These are phyloP conservation scores for Casuarina cunninghamiana DNA, from an alignment of 306 rosid species.

Conservation along the genomic window DNA sequence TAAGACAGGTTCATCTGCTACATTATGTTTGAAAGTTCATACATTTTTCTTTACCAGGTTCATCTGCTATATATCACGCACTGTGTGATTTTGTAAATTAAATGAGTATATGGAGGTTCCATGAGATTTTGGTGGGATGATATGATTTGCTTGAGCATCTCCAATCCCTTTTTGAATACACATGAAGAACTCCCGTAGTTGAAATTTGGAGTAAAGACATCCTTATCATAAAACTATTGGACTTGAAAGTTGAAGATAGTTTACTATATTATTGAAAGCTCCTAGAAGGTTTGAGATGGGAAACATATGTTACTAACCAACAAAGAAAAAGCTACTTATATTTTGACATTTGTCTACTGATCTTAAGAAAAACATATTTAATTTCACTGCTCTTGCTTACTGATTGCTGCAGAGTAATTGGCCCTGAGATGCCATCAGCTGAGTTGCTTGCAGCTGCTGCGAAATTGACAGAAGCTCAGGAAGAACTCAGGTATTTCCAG, in stretches of 20 bases:
- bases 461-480: slow-evolving; percentile 87
- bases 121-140: not conserved
- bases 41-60: not conserved
- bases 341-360: not conserved
- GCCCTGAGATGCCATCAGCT: slow-evolving; percentile 95
- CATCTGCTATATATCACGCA: not conserved
- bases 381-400: slow-evolving; percentile 18
- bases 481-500: slow-evolving; percentile 60
- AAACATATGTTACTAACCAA: not conserved
- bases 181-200: not conserved
- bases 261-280: not conserved
- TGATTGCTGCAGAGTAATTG: slow-evolving; percentile 57
- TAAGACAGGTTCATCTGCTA: no score
- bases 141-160: not conserved
- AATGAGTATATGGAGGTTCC: not conserved
- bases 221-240: not conserved
- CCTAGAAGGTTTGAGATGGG: not conserved
- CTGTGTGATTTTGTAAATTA: not conserved
- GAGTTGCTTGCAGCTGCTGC: slow-evolving; percentile 96
- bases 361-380: not conserved
- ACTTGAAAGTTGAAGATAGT: not conserved
- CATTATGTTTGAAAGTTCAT: no score
- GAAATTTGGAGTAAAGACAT: not conserved
- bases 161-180: not conserved
- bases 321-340: not conserved